Conservation (phyloP, 371 early-diverging fungal species). For the Circinella minor region DNA sequence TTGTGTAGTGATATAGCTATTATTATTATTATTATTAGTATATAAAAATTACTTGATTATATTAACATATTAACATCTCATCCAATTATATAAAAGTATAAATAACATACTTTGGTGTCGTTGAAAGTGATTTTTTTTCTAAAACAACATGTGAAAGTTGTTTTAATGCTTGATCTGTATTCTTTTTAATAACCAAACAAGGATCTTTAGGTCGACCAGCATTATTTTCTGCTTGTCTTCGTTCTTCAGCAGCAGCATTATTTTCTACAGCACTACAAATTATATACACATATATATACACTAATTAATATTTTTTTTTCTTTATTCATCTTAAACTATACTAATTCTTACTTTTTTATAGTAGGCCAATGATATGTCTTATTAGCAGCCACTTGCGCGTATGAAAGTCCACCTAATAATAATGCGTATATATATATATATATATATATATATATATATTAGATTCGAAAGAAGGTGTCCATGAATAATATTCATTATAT, state of each 20-base stretch:
- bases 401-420: constrained; percentile 27
- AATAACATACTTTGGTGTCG: constrained; percentile 12
- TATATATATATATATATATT: not conserved
- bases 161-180: constrained; percentile 36
- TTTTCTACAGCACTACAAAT: constrained; percentile 28
- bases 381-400: constrained; percentile 26
- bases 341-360: constrained; percentile 21
- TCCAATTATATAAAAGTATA: too few relatives aligned
- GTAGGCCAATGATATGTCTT: constrained; percentile 14
- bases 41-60: not conserved
- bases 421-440: not conserved
- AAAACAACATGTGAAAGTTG: constrained; percentile 20
- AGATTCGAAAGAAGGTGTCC: not conserved
- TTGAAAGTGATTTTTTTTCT: constrained; percentile 5
- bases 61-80: too few relatives aligned
- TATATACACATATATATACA: too few relatives aligned
- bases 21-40: not conserved
- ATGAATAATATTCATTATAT: not conserved
- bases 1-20: constrained; percentile 35
- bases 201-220: constrained; percentile 30
- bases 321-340: too few relatives aligned
- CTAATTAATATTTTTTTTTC: not conserved
- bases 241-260: constrained; percentile 27
- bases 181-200: constrained; percentile 32
- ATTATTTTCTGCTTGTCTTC: constrained; percentile 22